A percentile compares a stretch with the other conserved stretches of the same genome.
These are phyloP conservation scores for Chaetoscypha palmicola DNA, from an alignment of 2,329 filamentous ascomycete genomes.

Conservation along the genomic window DNA sequence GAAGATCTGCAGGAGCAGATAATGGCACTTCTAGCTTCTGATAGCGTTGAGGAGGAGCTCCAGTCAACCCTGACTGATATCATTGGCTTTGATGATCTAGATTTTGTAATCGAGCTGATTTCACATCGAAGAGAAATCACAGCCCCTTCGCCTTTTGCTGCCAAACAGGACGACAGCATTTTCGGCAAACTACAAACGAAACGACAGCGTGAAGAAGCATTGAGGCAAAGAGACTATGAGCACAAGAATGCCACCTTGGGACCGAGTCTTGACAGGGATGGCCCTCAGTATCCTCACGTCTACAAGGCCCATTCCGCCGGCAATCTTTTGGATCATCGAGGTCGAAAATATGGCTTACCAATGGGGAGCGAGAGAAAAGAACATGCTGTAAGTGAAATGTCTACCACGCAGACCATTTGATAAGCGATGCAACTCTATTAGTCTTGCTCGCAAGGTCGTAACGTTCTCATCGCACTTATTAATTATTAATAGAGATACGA, in stretches of 20 bases:
- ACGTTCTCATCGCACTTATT: constrained; percentile 4
- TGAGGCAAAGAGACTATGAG: constrained; percentile 68
- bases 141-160: constrained; percentile 35
- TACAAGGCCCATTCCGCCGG: constrained; percentile 79
- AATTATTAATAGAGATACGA: constrained; percentile 64
- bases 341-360: constrained; percentile 77
- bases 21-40: constrained; percentile 62
- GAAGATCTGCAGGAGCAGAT: constrained; percentile 73
- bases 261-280: constrained; percentile 61
- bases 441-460: not conserved
- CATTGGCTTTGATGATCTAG: constrained; percentile 86
- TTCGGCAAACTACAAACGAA: constrained; percentile 60
- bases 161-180: constrained; percentile 35
- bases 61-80: constrained; percentile 86
- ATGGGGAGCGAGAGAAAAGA: constrained; percentile 65
- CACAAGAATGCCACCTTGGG: constrained; percentile 74
- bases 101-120: constrained; percentile 88
- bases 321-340: constrained; percentile 73
- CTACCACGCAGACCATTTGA: too few species aligned
- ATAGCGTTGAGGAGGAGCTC: constrained; percentile 71
- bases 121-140: constrained; percentile 65
- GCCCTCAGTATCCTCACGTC: constrained; percentile 83
- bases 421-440: too few species aligned
- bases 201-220: constrained; percentile 69
- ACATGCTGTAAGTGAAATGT: constrained; percentile 34